Percentiles rank a stretch among this genome's conserved stretches.
These are phyloP conservation scores for Arachis monticola DNA, from an alignment of 331 rosid genomes.

Conservation along the genomic window DNA sequence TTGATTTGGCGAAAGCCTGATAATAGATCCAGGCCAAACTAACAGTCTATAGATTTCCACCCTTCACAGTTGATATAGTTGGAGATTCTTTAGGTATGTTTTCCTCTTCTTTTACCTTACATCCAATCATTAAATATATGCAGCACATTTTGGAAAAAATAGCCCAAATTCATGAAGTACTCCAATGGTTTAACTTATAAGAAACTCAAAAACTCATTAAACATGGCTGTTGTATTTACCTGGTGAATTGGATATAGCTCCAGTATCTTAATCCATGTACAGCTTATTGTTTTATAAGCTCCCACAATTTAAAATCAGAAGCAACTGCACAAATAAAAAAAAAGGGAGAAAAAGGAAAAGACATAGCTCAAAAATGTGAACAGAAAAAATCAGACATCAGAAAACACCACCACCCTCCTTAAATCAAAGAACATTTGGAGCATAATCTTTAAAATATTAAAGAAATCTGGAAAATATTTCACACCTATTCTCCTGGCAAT, in stretches of 20 bases:
- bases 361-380: slow-evolving; percentile 16
- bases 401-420: neutral
- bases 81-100: slow-evolving; percentile 32
- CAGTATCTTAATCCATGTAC: slow-evolving; percentile 22
- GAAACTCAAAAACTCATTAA: slow-evolving; percentile 17
- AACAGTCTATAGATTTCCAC: slow-evolving; percentile 39
- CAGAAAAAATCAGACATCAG: neutral
- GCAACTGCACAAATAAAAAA: slow-evolving; percentile 29
- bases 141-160: neutral
- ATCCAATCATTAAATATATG: slow-evolving; percentile 33
- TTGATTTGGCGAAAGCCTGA: slow-evolving; percentile 60
- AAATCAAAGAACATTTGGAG: neutral
- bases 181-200: slow-evolving; percentile 15
- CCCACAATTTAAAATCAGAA: slow-evolving; percentile 33
- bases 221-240: slow-evolving; percentile 38
- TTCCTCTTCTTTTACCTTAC: slow-evolving; percentile 50
- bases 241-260: slow-evolving; percentile 38
- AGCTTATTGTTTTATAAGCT: slow-evolving; percentile 39
- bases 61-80: slow-evolving; percentile 30
- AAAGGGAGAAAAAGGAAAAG: slow-evolving; percentile 2
- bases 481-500: neutral
- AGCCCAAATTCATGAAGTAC: slow-evolving; percentile 17
- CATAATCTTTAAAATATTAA: too few species aligned
- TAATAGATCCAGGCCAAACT: slow-evolving; percentile 73
- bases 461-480: slow-evolving; percentile 18